Conservation (phyloP, 1,284 basidiomycete species). For the Xerocomus cyaneibrunnescens region DNA sequence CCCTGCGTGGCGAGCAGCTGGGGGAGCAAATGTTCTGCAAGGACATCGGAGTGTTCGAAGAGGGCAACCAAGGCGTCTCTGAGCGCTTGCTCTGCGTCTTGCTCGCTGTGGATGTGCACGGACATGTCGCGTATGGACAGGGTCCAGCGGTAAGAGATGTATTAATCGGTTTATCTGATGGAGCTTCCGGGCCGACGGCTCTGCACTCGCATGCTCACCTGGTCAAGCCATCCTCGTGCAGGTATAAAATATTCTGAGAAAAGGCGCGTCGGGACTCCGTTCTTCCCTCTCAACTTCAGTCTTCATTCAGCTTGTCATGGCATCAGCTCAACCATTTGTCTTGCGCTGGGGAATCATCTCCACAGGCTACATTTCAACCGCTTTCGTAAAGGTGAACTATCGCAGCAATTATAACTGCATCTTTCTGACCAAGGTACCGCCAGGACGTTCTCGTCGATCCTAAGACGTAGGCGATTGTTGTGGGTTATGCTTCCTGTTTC, state of each 20-base stretch:
- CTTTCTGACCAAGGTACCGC: slow-evolving; percentile 7
- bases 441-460: slow-evolving; percentile 52
- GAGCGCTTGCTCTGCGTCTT: slow-evolving; percentile 36
- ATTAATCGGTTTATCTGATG: slow-evolving; percentile 23
- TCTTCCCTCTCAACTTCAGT: not conserved
- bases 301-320: slow-evolving; percentile 12
- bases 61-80: slow-evolving; percentile 48
- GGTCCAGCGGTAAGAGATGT: not conserved
- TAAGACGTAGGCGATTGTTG: slow-evolving; percentile 39
- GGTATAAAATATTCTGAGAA: slow-evolving; percentile 11
- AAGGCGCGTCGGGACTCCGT: not conserved
- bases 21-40: slow-evolving; percentile 57
- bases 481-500: not conserved
- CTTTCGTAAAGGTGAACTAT: slow-evolving; percentile 43
- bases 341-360: slow-evolving; percentile 59
- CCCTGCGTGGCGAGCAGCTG: slow-evolving; percentile 39
- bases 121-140: slow-evolving; percentile 9
- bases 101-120: slow-evolving; percentile 25
- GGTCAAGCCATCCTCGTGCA: slow-evolving; percentile 1
- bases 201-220: slow-evolving; percentile 1
- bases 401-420: not conserved
- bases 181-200: slow-evolving; percentile 7
- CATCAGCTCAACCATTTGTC: slow-evolving; percentile 34
- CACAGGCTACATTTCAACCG: slow-evolving; percentile 47
- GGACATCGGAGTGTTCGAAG: slow-evolving; percentile 70